A percentile compares a stretch with the other conserved stretches of the same genome.
phyloP scores from a whole-genome alignment of 306 rosid species.

The Vicia sativa region DNA sequence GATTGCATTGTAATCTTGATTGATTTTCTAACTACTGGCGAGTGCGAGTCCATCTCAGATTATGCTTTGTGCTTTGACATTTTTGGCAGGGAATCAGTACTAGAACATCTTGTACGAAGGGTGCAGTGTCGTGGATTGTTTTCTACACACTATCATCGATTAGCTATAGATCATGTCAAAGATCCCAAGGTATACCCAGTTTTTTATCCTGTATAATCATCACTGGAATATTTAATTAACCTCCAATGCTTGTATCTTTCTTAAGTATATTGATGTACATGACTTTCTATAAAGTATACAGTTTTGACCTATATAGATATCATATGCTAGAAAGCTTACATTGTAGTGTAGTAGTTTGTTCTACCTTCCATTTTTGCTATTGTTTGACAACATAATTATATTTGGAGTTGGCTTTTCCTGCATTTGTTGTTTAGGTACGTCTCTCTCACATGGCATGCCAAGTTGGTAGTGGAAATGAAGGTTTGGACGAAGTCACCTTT shows the following conservation, averaged over 20 bases:
- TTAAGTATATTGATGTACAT: background rate
- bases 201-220: conserved; percentile 23
- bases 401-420: conserved; percentile 37
- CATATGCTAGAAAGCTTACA: conserved; percentile 29
- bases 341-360: background rate
- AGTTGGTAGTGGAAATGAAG: conserved; percentile 71
- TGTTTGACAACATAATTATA: conserved; percentile 21
- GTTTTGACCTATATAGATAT: conserved; percentile 17
- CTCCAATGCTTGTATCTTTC: conserved; percentile 26
- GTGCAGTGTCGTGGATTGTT: conserved; percentile 88
- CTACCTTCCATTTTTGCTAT: conserved; percentile 35
- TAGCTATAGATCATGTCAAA: conserved; percentile 64
- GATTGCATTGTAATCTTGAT: conserved; percentile 16
- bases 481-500: conserved; percentile 89
- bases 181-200: conserved; percentile 61
- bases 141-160: conserved; percentile 90
- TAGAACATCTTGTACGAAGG: conserved; percentile 77
- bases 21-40: conserved; percentile 16
- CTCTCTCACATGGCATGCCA: conserved; percentile 95
- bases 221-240: conserved; percentile 4
- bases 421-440: conserved; percentile 63
- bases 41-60: conserved; percentile 19
- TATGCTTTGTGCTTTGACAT: conserved; percentile 32
- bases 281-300: conserved; percentile 5
- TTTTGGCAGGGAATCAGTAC: conserved; percentile 74